phyloP scores from a whole-genome alignment of 768 basidiomycete genomes.

The Suillus subalutaceus region DNA sequence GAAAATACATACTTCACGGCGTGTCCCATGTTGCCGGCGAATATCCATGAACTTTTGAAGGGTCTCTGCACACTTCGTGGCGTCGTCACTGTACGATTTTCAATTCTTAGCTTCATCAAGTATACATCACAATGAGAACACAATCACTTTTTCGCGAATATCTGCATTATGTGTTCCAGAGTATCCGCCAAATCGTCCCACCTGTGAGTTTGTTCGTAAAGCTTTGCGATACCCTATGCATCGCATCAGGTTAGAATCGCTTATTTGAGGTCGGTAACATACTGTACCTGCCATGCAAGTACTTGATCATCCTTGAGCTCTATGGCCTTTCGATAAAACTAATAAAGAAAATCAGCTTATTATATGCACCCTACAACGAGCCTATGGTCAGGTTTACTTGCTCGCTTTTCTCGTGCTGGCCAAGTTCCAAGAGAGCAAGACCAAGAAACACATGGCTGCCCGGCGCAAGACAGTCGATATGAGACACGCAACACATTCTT shows the following conservation, averaged over 20 bases:
- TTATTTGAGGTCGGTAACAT: constrained; percentile 15
- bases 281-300: constrained; percentile 82
- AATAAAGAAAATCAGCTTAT: constrained; percentile 22
- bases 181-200: constrained; percentile 61
- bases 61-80: constrained; percentile 75
- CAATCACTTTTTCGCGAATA: constrained; percentile 62
- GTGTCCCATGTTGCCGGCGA: constrained; percentile 61
- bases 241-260: constrained; percentile 16
- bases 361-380: constrained; percentile 7
- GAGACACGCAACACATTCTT: constrained; percentile 1
- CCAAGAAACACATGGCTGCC: constrained; percentile 84
- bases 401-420: constrained; percentile 75
- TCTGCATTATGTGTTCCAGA: constrained; percentile 57
- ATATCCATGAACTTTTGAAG: constrained; percentile 77
- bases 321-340: constrained; percentile 84
- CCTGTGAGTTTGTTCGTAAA: constrained; percentile 65
- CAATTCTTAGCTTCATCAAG: constrained; percentile 5
- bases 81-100: constrained; percentile 59
- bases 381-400: constrained; percentile 59
- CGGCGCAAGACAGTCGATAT: constrained; percentile 10
- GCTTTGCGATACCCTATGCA: constrained; percentile 66
- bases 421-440: constrained; percentile 76
- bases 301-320: constrained; percentile 65
- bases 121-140: background rate
- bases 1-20: constrained; percentile 49